These are phyloP conservation scores for Aquilaria malaccensis DNA, from an alignment of 345 rosid species.

Conservation along the genomic window DNA sequence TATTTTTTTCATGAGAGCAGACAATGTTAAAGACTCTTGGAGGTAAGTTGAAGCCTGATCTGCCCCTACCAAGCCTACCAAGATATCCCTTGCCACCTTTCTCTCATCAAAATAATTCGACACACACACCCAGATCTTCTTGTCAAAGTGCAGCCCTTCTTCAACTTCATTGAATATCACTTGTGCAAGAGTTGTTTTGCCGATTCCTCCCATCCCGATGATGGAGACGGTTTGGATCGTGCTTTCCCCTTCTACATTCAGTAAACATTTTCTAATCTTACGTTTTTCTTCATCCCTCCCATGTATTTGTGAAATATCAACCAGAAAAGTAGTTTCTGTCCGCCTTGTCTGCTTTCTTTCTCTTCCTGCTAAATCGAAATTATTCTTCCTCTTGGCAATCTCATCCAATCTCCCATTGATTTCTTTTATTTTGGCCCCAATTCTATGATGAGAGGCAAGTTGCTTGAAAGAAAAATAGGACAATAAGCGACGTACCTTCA, in stretches of 20 bases:
- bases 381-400: too few species aligned
- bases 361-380: too few species aligned
- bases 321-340: too few species aligned
- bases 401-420: too few species aligned
- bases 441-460: too few species aligned
- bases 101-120: conserved; percentile 12
- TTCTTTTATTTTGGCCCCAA: too few species aligned
- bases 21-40: conserved; percentile 10
- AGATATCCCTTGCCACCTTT: not conserved
- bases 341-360: too few species aligned
- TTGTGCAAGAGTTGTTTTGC: conserved; percentile 9
- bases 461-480: too few species aligned
- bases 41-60: too few species aligned
- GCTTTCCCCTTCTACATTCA: not conserved
- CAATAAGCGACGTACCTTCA: not conserved
- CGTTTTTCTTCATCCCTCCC: too few species aligned
- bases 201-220: conserved; percentile 17
- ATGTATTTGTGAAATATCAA: too few species aligned
- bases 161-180: conserved; percentile 14
- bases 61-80: conserved; percentile 4
- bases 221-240: conserved; percentile 2
- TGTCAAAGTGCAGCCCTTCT: conserved; percentile 7
- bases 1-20: conserved; percentile 12
- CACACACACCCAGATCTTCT: conserved; percentile 19
- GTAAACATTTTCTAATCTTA: too few species aligned